Conservation (phyloP, 495 filamentous ascomycete species). For the Talaromyces ruber region DNA sequence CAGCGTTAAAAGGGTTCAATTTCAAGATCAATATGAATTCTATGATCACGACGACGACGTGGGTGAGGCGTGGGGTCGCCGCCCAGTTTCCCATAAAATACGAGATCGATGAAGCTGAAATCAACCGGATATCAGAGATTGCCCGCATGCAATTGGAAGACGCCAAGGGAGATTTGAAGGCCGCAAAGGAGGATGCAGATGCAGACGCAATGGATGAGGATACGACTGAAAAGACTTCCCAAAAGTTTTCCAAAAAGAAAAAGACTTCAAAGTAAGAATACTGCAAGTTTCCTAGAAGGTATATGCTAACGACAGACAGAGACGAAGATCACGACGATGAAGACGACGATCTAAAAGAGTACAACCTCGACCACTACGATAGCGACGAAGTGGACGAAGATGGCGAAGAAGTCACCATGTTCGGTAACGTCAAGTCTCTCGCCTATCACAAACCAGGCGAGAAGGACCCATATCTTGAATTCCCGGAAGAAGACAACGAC, state of each 20-base stretch:
- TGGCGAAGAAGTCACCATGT: slow-evolving; percentile 74
- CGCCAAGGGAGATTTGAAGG: slow-evolving; percentile 74
- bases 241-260: too few species aligned
- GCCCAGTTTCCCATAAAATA: slow-evolving; percentile 87
- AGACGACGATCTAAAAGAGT: slow-evolving; percentile 89
- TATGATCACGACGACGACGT: slow-evolving; percentile 91
- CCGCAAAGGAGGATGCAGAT: slow-evolving; percentile 39
- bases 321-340: slow-evolving; percentile 31
- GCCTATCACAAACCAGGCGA: slow-evolving; percentile 90
- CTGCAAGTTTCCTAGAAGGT: neutral
- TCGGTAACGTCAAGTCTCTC: slow-evolving; percentile 86
- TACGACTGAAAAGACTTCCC: slow-evolving; percentile 10
- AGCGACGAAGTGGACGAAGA: slow-evolving; percentile 63
- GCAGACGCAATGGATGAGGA: slow-evolving; percentile 23
- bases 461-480: slow-evolving; percentile 91
- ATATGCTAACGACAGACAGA: neutral
- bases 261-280: neutral
- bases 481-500: slow-evolving; percentile 63
- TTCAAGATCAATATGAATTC: slow-evolving; percentile 38
- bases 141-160: slow-evolving; percentile 90
- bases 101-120: slow-evolving; percentile 87
- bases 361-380: slow-evolving; percentile 91
- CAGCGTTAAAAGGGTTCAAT: too few species aligned
- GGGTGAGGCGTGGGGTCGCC: slow-evolving; percentile 91
- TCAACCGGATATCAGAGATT: slow-evolving; percentile 78